Evolutionary conservation across 1,284 basidiomycete species (phyloP), one percentile per base, ranked within the genome.

Genomic region (Garcileccinum viscosum): DNA sequence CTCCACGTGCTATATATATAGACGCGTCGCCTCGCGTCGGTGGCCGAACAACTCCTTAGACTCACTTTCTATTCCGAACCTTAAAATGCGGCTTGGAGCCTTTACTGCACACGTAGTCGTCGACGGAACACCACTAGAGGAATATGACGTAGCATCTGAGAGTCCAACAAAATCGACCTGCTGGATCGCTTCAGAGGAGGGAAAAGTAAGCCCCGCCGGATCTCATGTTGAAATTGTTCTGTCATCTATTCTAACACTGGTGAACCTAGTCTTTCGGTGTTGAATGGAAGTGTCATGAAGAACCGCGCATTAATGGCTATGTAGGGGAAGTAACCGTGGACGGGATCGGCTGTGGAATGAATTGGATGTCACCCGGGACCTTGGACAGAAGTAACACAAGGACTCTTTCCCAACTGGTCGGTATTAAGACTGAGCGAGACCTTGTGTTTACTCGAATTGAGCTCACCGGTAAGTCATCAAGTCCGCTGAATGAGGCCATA

Each of bases 111-210:
- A 68, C 3, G 47, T 76, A 11, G 27, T 70, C 17, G 53, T 77
- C 19, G 69, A 74, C 9, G 72, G 44, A 5, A 42, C 67, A 40
- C 62, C 65, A 17, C 40, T 72, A 8, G 61, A 69, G 15, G 70
- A 75, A 63, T 72, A 70, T 44, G 75, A 75, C 15, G n/a, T 67
- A 5, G 53, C 53, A 3, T 22, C 24, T 9, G 65, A 64, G 44
- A 62, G 38, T 19, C 65, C 65, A 17, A 66, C 69, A 19, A 58
- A 59, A 22, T 62, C 60, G 27, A 72, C 68, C 15, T 77, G 75
- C 40, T 77, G 71, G 71, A 65, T 76, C 24, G 61, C 71, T 12
- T 76, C 73, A 0, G 62, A 70, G 30, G 68, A 68, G 24, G 74
- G 72, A 60, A 76, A 74, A 64, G 75, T 74, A 35, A 27, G n/a